Percentiles rank a stretch among this genome's conserved stretches.
Conservation (phyloP, 371 early-diverging fungal species). For the Rhizopus microsporus region DNA sequence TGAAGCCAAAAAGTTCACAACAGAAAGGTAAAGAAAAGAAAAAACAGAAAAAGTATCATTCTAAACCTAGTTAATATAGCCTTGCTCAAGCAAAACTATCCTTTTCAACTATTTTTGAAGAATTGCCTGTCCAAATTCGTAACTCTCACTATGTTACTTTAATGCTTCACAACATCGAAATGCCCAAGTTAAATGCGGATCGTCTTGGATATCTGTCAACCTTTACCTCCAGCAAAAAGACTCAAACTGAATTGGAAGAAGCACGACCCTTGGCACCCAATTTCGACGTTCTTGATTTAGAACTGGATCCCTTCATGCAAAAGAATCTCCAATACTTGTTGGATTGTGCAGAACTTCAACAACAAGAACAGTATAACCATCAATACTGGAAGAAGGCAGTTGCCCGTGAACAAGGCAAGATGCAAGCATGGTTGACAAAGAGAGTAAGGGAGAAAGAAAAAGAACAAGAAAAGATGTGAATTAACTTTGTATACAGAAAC, state of each 20-base stretch:
- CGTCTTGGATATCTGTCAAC: constrained; percentile 49
- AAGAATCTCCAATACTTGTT: constrained; percentile 87
- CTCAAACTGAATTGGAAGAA: constrained; percentile 41
- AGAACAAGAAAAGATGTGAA: constrained; percentile 1
- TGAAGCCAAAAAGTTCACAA: constrained; percentile 85
- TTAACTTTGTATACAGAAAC: constrained; percentile 45
- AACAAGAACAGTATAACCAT: constrained; percentile 90
- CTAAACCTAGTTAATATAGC: constrained; percentile 15
- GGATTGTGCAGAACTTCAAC: constrained; percentile 89
- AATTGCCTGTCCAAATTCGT: constrained; percentile 85
- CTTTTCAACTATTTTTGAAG: constrained; percentile 85
- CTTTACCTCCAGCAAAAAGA: constrained; percentile 43
- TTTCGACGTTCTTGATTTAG: constrained; percentile 82
- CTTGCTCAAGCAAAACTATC: constrained; percentile 79
- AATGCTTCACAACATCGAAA: constrained; percentile 80
- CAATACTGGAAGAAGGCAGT: constrained; percentile 91
- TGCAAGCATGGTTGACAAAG: constrained; percentile 62
- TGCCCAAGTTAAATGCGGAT: constrained; percentile 47
- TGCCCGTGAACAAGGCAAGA: constrained; percentile 82
- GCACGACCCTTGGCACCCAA: constrained; percentile 75
- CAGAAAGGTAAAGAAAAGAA: constrained; percentile 55
- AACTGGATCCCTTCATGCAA: constrained; percentile 79
- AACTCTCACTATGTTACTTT: constrained; percentile 82
- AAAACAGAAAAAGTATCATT: constrained; percentile 1
- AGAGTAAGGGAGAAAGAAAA: constrained; percentile 44